Base-by-base conservation (phyloP, 495 filamentous ascomycete genomes). In the Niebla homalea region DNA sequence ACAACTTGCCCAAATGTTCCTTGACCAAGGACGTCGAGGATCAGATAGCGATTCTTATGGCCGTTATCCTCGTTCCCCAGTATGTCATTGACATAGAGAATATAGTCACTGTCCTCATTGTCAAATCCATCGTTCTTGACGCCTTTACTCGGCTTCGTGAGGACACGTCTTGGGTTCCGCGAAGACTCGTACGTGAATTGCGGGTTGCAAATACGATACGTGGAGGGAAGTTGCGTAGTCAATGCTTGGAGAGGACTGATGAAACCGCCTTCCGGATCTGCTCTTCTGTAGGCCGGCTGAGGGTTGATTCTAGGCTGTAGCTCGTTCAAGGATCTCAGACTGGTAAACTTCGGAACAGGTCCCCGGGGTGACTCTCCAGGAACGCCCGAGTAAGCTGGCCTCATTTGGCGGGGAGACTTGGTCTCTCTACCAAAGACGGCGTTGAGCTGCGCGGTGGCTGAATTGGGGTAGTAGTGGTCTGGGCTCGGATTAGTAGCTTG, bases 1-100 rank as follows among this genome's bases (percentile, higher is more conserved):
- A 99, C 93, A 14, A 99, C 93, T 64, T 99, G 93, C n/a, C 93
- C 93, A 60, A 99, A 99, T 7, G 93, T 99, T 44, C 93, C 93
- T 63, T 99, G 93, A 37, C 93, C 93, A 36, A 99, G 77, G 12
- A 99, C 93, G 67, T 99, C 93, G 22, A 99, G 76, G 64, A 99
- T 99, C 48, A 99, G 78, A 62, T 97, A 99, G 41, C 93, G 85
- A 57, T 99, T 99, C 87, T 97, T 97, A 70, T 96, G 89, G 25
- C 89, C 88, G 48, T 89, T 88, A 63, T 99, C 93, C 65, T 99
- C 93, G 22, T 92, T 97, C 19, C 93, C 93, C 23, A 99, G 70
- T 53, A 97, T 99, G 59, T 99, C 93, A 64, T 99, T 99, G 52
- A 99, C 93, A 58, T 97, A 99, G 52, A 99, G 76, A 53, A 99